Base-by-base conservation (phyloP, 2,329 filamentous ascomycete genomes). In the Amphichorda felina region DNA sequence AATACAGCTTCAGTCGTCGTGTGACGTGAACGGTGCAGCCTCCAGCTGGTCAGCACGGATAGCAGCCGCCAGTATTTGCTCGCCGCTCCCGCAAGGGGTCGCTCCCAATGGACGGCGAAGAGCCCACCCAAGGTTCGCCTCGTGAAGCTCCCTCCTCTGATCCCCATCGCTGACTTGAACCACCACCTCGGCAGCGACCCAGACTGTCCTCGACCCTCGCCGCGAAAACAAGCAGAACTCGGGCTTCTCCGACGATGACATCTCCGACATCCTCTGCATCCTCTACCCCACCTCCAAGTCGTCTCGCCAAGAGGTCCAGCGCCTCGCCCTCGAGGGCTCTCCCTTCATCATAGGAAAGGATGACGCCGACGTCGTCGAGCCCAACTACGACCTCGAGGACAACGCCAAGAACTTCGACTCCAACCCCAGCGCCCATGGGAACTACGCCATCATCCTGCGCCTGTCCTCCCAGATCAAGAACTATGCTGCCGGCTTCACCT, bases 211-310 rank as follows among this genome's bases (percentile, higher is more conserved):
- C 44, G 87, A 95, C 54, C 85, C 86, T 28, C 75, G 86, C 42
- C 78, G 86, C 37, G 55, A 83, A 41, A 86, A 86, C 38, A 70
- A 80, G 53, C 82, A 85, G 56, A 83, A 85, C 53, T 91, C 85
- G 28, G 85, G 84, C 38, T 77, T 95, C 41, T 80, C 73, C 36
- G 80, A 88, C 45, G 73, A 83, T 44, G 88, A 94, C 54, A 73
- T 91, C 34, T 75, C 84, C 41, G 88, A 95, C 58, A 85, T 95
- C 46, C 75, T 94, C 44, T 93, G 87, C 59, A 77, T 95, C 38
- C 70, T 96, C 19, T 79, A 93, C 46, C 88, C 89, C 9, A 75
- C 75, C 44, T 84, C 86, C 3, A 66, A 75, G 27, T 71, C 73
- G 16, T 85, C 89, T 15, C 78, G 80, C 43, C 64, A 67, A 42